Conservation (phyloP, 1,284 basidiomycete species). For the Malassezia caprae region DNA sequence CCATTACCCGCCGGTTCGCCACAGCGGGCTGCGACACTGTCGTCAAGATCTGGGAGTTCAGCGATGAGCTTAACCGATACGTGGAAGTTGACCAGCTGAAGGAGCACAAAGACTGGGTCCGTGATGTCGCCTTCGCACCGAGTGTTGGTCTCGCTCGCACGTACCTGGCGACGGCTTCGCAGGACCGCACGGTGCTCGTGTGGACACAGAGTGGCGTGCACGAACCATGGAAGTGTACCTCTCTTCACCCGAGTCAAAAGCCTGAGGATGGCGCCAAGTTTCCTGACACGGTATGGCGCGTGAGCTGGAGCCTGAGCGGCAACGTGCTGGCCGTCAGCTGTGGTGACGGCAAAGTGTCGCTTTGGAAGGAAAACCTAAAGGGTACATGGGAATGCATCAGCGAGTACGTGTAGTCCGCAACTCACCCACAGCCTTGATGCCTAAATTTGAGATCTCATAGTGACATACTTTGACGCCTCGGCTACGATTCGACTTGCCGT, state of each 20-base stretch:
- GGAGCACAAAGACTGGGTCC: slow-evolving; percentile 84
- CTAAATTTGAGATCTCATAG: neutral
- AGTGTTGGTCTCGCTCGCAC: slow-evolving; percentile 86
- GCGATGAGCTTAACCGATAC: slow-evolving; percentile 36
- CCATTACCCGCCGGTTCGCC: slow-evolving; percentile 57
- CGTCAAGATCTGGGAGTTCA: slow-evolving; percentile 85
- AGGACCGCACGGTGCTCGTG: slow-evolving; percentile 76
- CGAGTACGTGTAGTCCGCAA: slow-evolving; percentile 18
- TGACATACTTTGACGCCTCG: neutral
- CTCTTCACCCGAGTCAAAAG: slow-evolving; percentile 60
- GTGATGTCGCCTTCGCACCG: slow-evolving; percentile 94
- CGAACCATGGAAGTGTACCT: slow-evolving; percentile 72
- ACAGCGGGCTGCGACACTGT: slow-evolving; percentile 92
- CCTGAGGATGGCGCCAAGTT: slow-evolving; percentile 26
- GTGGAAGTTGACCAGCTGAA: slow-evolving; percentile 35
- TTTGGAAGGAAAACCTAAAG: slow-evolving; percentile 97
- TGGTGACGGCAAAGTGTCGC: slow-evolving; percentile 90
- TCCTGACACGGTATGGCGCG: slow-evolving; percentile 67
- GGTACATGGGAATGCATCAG: slow-evolving; percentile 84
- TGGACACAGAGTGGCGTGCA: slow-evolving; percentile 79
- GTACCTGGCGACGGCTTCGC: slow-evolving; percentile 89
- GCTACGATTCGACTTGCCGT: neutral
- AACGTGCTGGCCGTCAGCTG: slow-evolving; percentile 94
- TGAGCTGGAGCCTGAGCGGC: slow-evolving; percentile 91
- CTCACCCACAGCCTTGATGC: slow-evolving; percentile 14